These are phyloP conservation scores for Vitis hybrid DNA, from an alignment of 177 flowering plant genomes.

Conservation along the genomic window DNA sequence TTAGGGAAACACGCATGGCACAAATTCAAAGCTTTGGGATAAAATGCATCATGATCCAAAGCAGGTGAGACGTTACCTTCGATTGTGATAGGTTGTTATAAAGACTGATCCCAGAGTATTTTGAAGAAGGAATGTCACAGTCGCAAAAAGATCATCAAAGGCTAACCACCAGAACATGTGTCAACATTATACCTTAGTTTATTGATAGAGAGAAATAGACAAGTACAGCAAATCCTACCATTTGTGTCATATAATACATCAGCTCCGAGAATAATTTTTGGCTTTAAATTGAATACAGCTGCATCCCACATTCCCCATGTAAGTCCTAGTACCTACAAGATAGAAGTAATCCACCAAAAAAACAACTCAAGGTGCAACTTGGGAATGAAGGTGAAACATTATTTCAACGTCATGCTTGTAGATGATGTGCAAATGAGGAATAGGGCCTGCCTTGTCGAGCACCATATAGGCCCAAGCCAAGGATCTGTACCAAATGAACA, in stretches of 20 bases:
- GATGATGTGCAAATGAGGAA: background rate
- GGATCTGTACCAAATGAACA: background rate
- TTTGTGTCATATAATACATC: conserved; percentile 85
- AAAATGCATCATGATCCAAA: background rate
- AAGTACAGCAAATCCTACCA: conserved; percentile 38
- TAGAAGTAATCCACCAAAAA: background rate
- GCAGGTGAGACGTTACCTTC: conserved; percentile 51
- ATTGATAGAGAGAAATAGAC: background rate
- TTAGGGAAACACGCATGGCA: background rate
- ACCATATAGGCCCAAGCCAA: background rate
- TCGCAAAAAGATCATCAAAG: conserved; percentile 87
- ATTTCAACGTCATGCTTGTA: background rate
- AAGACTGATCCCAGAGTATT: conserved; percentile 74
- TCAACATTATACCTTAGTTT: background rate
- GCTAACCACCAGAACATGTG: conserved; percentile 34
- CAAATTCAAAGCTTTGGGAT: background rate
- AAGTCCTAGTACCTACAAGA: conserved; percentile 67
- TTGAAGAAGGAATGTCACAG: conserved; percentile 78
- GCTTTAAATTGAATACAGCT: conserved; percentile 52
- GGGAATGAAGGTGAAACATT: background rate
- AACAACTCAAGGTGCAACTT: background rate
- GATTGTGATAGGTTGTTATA: conserved; percentile 81
- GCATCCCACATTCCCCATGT: conserved; percentile 96
- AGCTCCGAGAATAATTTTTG: conserved; percentile 82
- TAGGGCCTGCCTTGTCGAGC: background rate